Evolutionary conservation across 1,139 yeast genomes (phyloP), one percentile per base, ranked within the genome.

Genomic region (Magnusiomyces suaveolens): DNA sequence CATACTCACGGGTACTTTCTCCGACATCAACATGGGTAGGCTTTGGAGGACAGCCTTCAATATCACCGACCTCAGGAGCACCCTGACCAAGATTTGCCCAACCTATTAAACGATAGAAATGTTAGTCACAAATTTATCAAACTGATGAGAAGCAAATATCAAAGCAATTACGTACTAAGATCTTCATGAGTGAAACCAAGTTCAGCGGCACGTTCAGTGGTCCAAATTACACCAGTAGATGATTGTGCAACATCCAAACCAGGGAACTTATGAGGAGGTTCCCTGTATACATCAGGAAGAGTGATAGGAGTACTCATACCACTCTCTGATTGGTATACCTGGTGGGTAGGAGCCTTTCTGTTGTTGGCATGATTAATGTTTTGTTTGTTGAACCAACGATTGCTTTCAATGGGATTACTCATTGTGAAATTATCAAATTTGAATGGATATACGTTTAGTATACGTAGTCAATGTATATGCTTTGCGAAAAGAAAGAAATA

Each of bases 41-140:
- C 66, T 84, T 72, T 52, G 75, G 73, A 66, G 80, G 80, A 25
- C 84, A 80, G 1, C 85, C 85, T 1, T 82, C 81, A 55, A 82
- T 70, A 53, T 79, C 82, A 24, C 85, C 85, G 54, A 81, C 84
- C 64, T 82, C 86, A 1, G 87, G 86, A 54, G 84, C 83, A 52
- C 87, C 87, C 64, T 82, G 87, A 43, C 87, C 87, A 65, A 82
- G 72, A 66, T 82, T 82, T 49, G 83, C 80, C 86, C 86, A 82
- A 36, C 72, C 51, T 48, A 26, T n/a, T 3, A 14, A 46, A 14
- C 32, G 24, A 16, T 23, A 29, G 6, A 71, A 52, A 39, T 6
- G 48, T 43, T 24, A 14, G 38, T 16, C 18, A 8, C 23, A 43
- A 21, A 38, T 33, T 26, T 8, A 29, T 14, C 6, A 49, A 23